Conservation (phyloP, 2,329 filamentous ascomycete genomes). For the Calonectria pauciramosa region DNA sequence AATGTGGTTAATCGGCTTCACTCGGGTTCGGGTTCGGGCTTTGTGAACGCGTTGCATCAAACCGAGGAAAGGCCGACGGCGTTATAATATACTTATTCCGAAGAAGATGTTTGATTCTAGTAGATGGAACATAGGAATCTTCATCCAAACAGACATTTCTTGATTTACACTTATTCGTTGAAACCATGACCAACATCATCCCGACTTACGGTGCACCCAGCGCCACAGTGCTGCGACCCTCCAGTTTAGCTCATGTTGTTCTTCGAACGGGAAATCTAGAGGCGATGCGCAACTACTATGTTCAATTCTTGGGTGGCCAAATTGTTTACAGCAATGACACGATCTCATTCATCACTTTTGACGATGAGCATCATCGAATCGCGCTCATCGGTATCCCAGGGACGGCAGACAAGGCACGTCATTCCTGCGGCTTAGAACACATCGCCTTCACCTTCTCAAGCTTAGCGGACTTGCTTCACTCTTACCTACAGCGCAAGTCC, state of each 20-base stretch:
- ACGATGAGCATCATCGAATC: constrained; percentile 1
- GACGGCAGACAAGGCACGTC: background rate
- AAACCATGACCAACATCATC: background rate
- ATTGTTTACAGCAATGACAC: background rate
- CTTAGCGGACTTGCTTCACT: background rate
- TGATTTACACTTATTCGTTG: too few relatives aligned
- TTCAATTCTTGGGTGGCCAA: background rate
- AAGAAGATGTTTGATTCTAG: too few relatives aligned
- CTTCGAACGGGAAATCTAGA: background rate
- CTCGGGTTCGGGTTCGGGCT: too few relatives aligned
- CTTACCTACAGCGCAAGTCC: background rate
- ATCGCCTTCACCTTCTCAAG: background rate
- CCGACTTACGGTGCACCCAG: background rate
- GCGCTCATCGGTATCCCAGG: background rate
- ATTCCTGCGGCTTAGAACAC: background rate
- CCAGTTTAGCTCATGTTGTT: background rate
- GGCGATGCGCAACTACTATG: background rate
- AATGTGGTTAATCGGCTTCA: too few relatives aligned
- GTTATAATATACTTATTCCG: too few relatives aligned
- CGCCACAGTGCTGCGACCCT: background rate
- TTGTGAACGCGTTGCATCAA: too few relatives aligned
- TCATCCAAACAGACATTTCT: too few relatives aligned
- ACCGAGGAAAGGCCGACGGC: too few relatives aligned
- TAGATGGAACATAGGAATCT: too few relatives aligned
- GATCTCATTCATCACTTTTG: background rate